phyloP scores from a whole-genome alignment of 345 rosid species.

The Eucalyptus lansdowneana region DNA sequence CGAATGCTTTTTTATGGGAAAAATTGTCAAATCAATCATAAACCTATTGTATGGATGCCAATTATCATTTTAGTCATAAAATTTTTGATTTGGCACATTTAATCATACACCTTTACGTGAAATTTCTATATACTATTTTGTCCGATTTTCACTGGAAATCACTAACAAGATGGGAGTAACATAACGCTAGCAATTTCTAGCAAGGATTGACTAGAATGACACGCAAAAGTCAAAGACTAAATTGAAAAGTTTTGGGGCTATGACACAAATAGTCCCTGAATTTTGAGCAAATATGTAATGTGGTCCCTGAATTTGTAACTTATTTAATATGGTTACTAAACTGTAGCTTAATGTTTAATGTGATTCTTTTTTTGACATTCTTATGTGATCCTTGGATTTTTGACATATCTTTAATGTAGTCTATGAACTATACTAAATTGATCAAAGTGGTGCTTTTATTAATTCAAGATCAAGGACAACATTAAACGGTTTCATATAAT shows the following conservation, averaged over 20 bases:
- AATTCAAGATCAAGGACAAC: too few species aligned
- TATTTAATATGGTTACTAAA: not conserved
- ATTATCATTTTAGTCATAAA: not conserved
- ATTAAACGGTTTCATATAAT: too few species aligned
- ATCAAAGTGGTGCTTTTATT: too few species aligned
- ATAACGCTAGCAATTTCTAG: not conserved
- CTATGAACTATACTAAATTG: not conserved
- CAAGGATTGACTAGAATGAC: not conserved
- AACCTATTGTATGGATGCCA: rapidly evolving
- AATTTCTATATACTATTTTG: not conserved
- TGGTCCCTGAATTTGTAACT: too few species aligned
- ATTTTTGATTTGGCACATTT: rapidly evolving
- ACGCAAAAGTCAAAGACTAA: too few species aligned
- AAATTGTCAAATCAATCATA: not conserved
- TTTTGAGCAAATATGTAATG: too few species aligned
- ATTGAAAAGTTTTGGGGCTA: not conserved
- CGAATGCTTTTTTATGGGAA: not conserved
- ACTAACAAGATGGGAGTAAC: not conserved
- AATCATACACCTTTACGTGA: rapidly evolving
- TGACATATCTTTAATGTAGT: too few species aligned
- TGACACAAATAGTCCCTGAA: too few species aligned
- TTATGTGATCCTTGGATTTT: not conserved
- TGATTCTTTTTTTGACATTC: too few species aligned
- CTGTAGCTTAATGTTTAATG: not conserved
- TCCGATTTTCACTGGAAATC: rapidly evolving